Evolutionary conservation across 306 rosid species (phyloP).

Genomic region (Gastrolobium bilobum): DNA sequence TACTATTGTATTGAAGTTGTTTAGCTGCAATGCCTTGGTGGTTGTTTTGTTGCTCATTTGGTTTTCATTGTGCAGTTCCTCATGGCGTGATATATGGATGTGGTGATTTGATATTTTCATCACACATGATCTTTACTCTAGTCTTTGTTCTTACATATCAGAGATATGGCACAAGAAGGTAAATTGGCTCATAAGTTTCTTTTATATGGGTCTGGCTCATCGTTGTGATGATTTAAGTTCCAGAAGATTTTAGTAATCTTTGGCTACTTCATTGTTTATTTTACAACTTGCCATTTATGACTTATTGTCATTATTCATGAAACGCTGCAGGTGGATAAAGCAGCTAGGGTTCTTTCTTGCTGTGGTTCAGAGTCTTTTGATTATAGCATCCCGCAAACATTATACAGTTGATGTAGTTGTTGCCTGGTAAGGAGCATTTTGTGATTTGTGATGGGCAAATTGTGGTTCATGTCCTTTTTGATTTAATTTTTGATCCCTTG

Average conservation of each 20-base stretch:
- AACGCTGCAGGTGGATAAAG: slow-evolving; percentile 71
- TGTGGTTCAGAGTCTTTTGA: slow-evolving; percentile 83
- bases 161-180: slow-evolving; percentile 88
- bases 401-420: slow-evolving; percentile 96
- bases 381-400: slow-evolving; percentile 98
- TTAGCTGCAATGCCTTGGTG: slow-evolving; percentile 12
- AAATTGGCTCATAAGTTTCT: slow-evolving; percentile 22
- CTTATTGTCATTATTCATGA: slow-evolving; percentile 38
- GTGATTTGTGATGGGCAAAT: background rate
- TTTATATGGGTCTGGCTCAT: slow-evolving; percentile 62
- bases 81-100: slow-evolving; percentile 89
- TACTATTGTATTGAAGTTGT: slow-evolving; percentile 22
- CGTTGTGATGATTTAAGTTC: slow-evolving; percentile 41
- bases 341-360: slow-evolving; percentile 89
- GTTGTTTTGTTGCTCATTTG: slow-evolving; percentile 42
- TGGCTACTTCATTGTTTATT: slow-evolving; percentile 16
- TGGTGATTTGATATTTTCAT: slow-evolving; percentile 98
- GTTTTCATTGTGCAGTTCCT: slow-evolving; percentile 77
- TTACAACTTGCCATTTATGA: slow-evolving; percentile 7
- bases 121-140: slow-evolving; percentile 96
- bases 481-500: slow-evolving; percentile 37
- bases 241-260: background rate
- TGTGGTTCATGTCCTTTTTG: slow-evolving; percentile 33
- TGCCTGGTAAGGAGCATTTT: slow-evolving; percentile 75
- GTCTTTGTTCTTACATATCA: slow-evolving; percentile 85